Conservation (phyloP, 257 asterid species). For the Gardenia jasminoides region DNA sequence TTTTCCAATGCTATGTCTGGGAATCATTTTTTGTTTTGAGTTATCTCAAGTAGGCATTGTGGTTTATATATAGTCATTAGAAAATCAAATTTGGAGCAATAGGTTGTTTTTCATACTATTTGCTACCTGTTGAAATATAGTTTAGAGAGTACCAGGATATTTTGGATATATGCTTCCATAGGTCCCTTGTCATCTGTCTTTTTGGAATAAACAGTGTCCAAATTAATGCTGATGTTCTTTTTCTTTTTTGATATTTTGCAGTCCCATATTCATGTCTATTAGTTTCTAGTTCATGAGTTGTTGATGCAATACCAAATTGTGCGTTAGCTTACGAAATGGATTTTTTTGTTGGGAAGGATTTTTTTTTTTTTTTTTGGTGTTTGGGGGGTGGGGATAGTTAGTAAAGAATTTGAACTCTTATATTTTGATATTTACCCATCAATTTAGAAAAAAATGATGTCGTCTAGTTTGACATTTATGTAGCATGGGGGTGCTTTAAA, state of each 20-base stretch:
- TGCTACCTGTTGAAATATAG: not conserved
- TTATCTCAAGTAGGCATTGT: not conserved
- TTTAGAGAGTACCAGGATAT: not conserved
- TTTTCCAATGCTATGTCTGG: slow-evolving; percentile 2
- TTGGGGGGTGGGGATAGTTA: no score
- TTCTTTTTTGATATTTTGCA: not conserved
- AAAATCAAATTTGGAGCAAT: not conserved
- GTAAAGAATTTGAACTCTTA: not conserved
- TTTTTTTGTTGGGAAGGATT: not conserved
- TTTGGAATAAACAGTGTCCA: not conserved
- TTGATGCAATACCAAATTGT: not conserved
- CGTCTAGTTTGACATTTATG: no score
- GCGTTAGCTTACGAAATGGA: not conserved
- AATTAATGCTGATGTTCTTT: not conserved
- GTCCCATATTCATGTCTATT: not conserved
- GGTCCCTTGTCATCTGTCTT: not conserved
- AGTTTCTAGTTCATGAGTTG: not conserved
- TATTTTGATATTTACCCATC: not conserved
- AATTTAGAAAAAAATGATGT: no score
- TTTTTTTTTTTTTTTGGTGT: slow-evolving; percentile 1
- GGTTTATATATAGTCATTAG: not conserved
- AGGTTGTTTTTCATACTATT: not conserved
- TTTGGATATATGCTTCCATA: not conserved
- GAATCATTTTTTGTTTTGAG: not conserved
- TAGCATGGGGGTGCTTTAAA: no score